Percentiles rank a stretch among this genome's conserved stretches.
Evolutionary conservation across 2,329 filamentous ascomycete species (phyloP).

Genomic region (Aspergillus clavatus): DNA sequence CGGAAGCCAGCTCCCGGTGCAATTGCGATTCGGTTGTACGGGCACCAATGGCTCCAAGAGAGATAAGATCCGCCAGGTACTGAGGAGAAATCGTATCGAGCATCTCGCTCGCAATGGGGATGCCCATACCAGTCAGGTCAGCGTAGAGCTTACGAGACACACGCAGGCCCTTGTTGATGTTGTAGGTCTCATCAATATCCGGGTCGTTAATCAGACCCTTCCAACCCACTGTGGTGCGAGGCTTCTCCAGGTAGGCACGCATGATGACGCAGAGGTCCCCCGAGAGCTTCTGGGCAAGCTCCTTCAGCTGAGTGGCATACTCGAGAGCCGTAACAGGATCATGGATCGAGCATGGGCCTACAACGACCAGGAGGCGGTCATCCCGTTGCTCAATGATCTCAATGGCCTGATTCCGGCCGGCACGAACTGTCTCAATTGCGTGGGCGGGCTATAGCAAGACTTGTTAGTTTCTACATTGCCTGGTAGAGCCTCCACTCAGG

Average conservation of each 20-base stretch:
- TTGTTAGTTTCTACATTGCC: constrained; percentile 23
- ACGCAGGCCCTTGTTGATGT: constrained; percentile 97
- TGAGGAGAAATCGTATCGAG: constrained; percentile 97
- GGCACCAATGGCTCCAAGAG: constrained; percentile 89
- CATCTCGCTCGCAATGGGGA: constrained; percentile 98
- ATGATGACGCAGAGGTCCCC: constrained; percentile 88
- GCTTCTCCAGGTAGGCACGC: constrained; percentile 99
- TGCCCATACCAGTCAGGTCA: constrained; percentile 77
- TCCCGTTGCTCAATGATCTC: constrained; percentile 69
- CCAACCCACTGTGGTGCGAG: constrained; percentile 96
- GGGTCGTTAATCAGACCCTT: constrained; percentile 99
- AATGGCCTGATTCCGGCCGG: constrained; percentile 53
- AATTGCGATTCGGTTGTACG: constrained; percentile 95
- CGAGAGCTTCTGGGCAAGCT: constrained; percentile 71
- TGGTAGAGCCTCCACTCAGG: too few species aligned
- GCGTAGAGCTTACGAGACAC: constrained; percentile 90
- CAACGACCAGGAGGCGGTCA: constrained; percentile 88
- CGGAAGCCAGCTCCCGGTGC: constrained; percentile 91
- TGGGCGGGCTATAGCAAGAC: constrained; percentile 28
- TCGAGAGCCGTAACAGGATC: constrained; percentile 83
- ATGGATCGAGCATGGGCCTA: constrained; percentile 95
- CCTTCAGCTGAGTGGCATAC: constrained; percentile 76
- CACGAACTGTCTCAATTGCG: constrained; percentile 41
- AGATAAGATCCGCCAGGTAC: constrained; percentile 94
- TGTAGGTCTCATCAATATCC: constrained; percentile 92